These are phyloP conservation scores for Pseudohalonectria lignicola DNA, from an alignment of 2,329 filamentous ascomycete species.

Conservation along the genomic window DNA sequence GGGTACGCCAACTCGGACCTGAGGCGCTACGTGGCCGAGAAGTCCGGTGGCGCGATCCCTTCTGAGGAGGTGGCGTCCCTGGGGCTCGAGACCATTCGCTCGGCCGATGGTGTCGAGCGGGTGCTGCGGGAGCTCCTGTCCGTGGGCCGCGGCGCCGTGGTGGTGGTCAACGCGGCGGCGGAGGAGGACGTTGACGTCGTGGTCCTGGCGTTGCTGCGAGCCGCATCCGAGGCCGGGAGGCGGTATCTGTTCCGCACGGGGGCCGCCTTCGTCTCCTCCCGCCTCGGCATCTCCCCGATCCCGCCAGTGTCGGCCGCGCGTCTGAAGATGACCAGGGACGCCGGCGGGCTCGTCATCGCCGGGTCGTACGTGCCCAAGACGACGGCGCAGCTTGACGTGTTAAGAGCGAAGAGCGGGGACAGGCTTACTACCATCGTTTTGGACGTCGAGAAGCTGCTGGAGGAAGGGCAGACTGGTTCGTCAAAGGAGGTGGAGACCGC, in stretches of 20 bases:
- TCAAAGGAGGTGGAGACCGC: constrained; percentile 18
- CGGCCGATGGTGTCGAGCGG: constrained; percentile 25
- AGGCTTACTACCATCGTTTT: constrained; percentile 34
- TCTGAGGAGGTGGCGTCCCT: constrained; percentile 29
- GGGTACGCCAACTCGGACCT: constrained; percentile 43
- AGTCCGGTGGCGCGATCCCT: constrained; percentile 29
- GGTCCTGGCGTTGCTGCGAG: constrained; percentile 31
- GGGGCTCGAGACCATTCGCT: constrained; percentile 33
- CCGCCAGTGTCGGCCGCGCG: constrained; percentile 34
- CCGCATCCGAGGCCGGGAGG: constrained; percentile 16
- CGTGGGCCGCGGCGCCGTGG: constrained; percentile 24
- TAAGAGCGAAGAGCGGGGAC: constrained; percentile 24
- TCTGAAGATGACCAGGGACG: constrained; percentile 22
- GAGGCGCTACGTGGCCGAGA: constrained; percentile 41
- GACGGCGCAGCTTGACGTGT: constrained; percentile 36
- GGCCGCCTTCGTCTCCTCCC: constrained; percentile 30
- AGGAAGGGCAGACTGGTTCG: constrained; percentile 9
- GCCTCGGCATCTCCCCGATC: constrained; percentile 40
- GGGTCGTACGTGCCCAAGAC: constrained; percentile 50
- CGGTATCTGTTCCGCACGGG: constrained; percentile 27
- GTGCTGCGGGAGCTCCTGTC: constrained; percentile 27
- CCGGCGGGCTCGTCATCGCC: constrained; percentile 41
- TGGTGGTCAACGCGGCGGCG: constrained; percentile 36
- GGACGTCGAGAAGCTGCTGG: constrained; percentile 34
- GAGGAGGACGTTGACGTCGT: constrained; percentile 44